These are phyloP conservation scores for Cicer chorassanicum DNA, from an alignment of 306 rosid species.

Conservation along the genomic window DNA sequence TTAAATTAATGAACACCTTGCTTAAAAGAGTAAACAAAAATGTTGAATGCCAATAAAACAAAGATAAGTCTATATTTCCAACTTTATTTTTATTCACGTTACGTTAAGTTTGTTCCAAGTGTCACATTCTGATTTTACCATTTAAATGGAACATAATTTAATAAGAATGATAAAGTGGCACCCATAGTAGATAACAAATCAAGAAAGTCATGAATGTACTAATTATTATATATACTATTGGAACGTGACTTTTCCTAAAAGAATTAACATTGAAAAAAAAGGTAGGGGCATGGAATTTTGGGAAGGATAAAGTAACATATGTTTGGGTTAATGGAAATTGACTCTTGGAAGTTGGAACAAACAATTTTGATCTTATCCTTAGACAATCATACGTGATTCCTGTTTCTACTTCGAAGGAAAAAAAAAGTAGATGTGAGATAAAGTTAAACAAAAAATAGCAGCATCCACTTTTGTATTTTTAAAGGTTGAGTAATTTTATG, in stretches of 20 bases:
- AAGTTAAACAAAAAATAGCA: slow-evolving; percentile 12
- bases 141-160: slow-evolving; percentile 17
- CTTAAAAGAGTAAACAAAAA: slow-evolving; percentile 19
- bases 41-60: slow-evolving; percentile 20
- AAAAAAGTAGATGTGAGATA: slow-evolving; percentile 24
- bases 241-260: slow-evolving; percentile 4
- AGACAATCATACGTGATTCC: slow-evolving; percentile 35
- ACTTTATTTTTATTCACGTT: slow-evolving; percentile 32
- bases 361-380: slow-evolving; percentile 38
- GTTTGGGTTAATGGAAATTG: slow-evolving; percentile 37
- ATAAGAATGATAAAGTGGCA: slow-evolving; percentile 3
- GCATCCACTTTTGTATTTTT: background rate
- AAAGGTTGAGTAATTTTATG: no score
- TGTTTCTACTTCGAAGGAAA: slow-evolving; percentile 1
- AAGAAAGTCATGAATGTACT: slow-evolving; percentile 24
- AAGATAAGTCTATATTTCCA: background rate
- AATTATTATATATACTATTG: background rate
- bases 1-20: slow-evolving; percentile 14
- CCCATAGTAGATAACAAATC: slow-evolving; percentile 17
- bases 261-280: background rate
- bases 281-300: slow-evolving; percentile 5
- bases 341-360: background rate
- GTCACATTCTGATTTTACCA: slow-evolving; percentile 9
- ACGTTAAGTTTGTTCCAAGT: slow-evolving; percentile 33
- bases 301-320: slow-evolving; percentile 7